phyloP scores from a whole-genome alignment of 257 asterid genomes.

The Striga asiatica region DNA sequence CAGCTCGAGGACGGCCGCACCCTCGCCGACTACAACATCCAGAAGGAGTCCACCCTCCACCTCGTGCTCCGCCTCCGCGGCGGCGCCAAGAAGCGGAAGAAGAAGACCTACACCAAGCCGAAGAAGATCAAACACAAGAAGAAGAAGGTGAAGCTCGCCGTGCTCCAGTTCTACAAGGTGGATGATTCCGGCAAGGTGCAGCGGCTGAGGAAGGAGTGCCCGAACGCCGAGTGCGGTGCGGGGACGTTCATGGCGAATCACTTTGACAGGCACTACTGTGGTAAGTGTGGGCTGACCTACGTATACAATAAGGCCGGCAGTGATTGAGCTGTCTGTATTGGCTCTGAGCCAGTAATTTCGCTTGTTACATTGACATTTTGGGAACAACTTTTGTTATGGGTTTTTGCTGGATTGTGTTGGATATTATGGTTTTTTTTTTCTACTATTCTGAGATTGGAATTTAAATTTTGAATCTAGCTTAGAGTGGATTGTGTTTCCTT shows the following conservation, averaged over 20 bases:
- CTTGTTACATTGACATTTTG: neutral
- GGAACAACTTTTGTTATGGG: slow-evolving; percentile 13
- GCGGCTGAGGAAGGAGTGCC: neutral
- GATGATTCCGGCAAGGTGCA: neutral
- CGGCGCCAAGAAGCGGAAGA: slow-evolving; percentile 65
- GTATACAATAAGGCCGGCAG: slow-evolving; percentile 63
- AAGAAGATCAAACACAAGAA: slow-evolving; percentile 66
- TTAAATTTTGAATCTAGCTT: neutral
- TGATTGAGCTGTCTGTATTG: slow-evolving; percentile 18
- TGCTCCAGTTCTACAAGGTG: slow-evolving; percentile 24
- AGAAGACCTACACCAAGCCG: slow-evolving; percentile 70
- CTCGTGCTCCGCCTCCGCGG: slow-evolving; percentile 43
- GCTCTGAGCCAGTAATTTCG: neutral
- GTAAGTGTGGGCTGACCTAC: slow-evolving; percentile 62
- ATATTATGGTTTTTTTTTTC: slow-evolving; percentile 13
- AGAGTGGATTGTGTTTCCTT: no score
- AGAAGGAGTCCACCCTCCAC: slow-evolving; percentile 43
- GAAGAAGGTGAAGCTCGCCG: slow-evolving; percentile 60
- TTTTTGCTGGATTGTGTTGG: neutral
- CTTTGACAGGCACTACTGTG: slow-evolving; percentile 63
- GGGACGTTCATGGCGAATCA: slow-evolving; percentile 45
- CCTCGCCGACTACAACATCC: slow-evolving; percentile 24
- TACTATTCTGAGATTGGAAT: slow-evolving; percentile 7
- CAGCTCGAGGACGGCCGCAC: slow-evolving; percentile 68
- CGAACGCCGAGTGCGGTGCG: neutral